Evolutionary conservation across 129 eudicot genomes (phyloP).

Genomic region (Tagetes erecta): DNA sequence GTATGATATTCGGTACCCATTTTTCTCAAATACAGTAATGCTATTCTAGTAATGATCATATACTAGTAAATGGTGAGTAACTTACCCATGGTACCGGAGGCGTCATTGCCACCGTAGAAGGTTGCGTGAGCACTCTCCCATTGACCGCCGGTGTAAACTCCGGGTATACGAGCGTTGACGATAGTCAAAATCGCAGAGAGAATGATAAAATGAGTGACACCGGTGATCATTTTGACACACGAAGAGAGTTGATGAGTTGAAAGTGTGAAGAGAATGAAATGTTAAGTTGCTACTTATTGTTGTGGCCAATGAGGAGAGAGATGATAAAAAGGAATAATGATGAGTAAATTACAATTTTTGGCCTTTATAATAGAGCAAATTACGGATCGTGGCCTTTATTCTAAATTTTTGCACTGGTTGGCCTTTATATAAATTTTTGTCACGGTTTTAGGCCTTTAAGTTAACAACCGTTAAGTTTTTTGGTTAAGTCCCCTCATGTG

Average conservation of each 20-base stretch:
- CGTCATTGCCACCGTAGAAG: slow-evolving; percentile 72
- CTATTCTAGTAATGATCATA: too few relatives aligned
- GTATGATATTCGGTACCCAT: too few relatives aligned
- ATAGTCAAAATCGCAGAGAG: slow-evolving; percentile 12
- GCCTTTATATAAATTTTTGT: too few relatives aligned
- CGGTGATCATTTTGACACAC: slow-evolving; percentile 29
- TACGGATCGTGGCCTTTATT: too few relatives aligned
- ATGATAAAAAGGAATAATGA: neutral
- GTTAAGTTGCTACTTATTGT: slow-evolving; percentile 47
- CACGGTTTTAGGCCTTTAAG: too few relatives aligned
- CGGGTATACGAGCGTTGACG: slow-evolving; percentile 50
- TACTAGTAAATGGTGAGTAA: neutral
- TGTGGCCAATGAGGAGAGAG: slow-evolving; percentile 36
- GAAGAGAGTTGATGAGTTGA: slow-evolving; percentile 22
- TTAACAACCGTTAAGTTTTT: too few relatives aligned
- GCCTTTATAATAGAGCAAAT: too few relatives aligned
- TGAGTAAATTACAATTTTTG: too few relatives aligned
- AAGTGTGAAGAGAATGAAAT: slow-evolving; percentile 34
- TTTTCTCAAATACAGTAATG: too few relatives aligned
- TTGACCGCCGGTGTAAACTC: slow-evolving; percentile 54
- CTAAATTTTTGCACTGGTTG: too few relatives aligned
- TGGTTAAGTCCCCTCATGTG: too few relatives aligned
- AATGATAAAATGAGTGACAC: slow-evolving; percentile 13
- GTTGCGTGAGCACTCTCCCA: slow-evolving; percentile 79
- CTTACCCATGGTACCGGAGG: slow-evolving; percentile 76